These are phyloP conservation scores for Bruguiera gymnorhiza DNA, from an alignment of 345 rosid species.

Conservation along the genomic window DNA sequence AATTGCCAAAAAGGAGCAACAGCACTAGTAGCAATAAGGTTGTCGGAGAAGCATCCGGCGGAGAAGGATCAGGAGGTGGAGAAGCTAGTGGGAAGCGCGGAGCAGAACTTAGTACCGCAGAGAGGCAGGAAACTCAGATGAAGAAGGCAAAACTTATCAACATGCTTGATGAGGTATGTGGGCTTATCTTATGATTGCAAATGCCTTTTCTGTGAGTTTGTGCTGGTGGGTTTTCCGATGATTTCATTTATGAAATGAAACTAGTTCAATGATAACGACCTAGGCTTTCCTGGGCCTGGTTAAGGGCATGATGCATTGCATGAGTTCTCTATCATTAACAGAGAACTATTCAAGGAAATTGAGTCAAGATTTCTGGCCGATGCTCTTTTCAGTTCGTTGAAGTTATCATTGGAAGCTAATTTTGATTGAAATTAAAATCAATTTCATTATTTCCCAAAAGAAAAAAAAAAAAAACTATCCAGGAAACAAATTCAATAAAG, in stretches of 20 bases:
- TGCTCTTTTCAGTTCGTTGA: background rate
- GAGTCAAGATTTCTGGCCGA: background rate
- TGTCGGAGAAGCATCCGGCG: constrained; percentile 55
- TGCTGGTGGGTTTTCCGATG: background rate
- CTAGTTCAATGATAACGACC: background rate
- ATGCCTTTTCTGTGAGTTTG: background rate
- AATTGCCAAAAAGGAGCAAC: constrained; percentile 43
- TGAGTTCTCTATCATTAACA: constrained; percentile 21
- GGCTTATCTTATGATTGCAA: background rate
- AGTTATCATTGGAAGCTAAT: too few species aligned
- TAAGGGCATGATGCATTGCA: constrained; percentile 1
- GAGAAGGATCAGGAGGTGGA: constrained; percentile 44
- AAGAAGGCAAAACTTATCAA: constrained; percentile 82
- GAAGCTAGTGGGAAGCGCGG: constrained; percentile 47
- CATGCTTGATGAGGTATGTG: constrained; percentile 89
- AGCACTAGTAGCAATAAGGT: constrained; percentile 33
- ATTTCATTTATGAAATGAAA: background rate
- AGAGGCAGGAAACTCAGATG: constrained; percentile 98
- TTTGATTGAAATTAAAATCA: too few species aligned
- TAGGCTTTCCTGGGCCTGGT: background rate
- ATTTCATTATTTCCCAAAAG: too few species aligned
- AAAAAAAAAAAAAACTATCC: background rate
- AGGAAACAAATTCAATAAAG: background rate
- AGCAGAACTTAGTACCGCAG: constrained; percentile 67
- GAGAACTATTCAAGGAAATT: constrained; percentile 8